A percentile compares a stretch with the other conserved stretches of the same genome.
Evolutionary conservation across 306 rosid genomes (phyloP).

Genomic region (Cicer chorassanicum): DNA sequence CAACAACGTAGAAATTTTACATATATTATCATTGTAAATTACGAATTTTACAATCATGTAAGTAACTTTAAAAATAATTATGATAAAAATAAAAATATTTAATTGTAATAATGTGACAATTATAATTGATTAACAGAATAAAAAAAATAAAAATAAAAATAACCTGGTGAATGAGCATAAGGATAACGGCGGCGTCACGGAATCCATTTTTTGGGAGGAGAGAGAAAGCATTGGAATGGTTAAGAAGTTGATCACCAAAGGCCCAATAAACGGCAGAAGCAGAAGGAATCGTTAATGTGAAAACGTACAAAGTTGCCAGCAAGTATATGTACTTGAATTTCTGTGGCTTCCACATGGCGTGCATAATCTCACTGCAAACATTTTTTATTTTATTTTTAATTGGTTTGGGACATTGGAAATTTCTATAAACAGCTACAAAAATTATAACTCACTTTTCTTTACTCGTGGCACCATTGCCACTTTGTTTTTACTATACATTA

Average conservation of each 20-base stretch:
- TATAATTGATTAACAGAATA: no score
- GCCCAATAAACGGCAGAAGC: conserved; percentile 94
- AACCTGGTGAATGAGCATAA: conserved; percentile 95
- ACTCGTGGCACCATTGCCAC: conserved; percentile 23
- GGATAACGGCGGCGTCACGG: conserved; percentile 86
- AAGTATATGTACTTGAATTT: conserved; percentile 89
- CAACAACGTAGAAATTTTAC: no score
- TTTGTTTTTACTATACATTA: conserved; percentile 34
- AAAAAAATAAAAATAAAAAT: no score
- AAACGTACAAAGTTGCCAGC: conserved; percentile 87
- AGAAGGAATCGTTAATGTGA: conserved; percentile 87
- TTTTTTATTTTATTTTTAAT: neutral
- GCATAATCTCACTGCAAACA: conserved; percentile 90
- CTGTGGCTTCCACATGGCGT: conserved; percentile 99
- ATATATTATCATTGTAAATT: no score
- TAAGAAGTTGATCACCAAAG: conserved; percentile 82
- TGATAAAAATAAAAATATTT: no score
- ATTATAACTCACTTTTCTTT: neutral
- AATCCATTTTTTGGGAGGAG: conserved; percentile 79
- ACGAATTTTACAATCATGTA: no score
- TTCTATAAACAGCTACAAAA: conserved; percentile 30
- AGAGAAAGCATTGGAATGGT: conserved; percentile 90
- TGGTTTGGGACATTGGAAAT: conserved; percentile 25
- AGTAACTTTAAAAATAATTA: no score
- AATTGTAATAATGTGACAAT: no score